Percentiles rank a stretch among this genome's conserved stretches.
These are phyloP conservation scores for Nicotiana undulata DNA, from an alignment of 257 asterid species.

Conservation along the genomic window DNA sequence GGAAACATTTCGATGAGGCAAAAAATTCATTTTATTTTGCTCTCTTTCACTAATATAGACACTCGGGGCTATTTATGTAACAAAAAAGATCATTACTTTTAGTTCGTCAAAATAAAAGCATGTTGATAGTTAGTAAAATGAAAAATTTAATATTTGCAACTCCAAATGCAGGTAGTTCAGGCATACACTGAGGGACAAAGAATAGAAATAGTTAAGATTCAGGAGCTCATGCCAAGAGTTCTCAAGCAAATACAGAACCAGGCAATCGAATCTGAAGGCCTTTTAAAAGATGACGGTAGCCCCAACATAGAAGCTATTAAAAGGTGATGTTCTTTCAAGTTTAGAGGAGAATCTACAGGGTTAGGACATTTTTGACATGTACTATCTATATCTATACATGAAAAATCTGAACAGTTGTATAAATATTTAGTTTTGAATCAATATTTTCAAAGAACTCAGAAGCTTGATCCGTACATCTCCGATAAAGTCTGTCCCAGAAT, in stretches of 20 bases:
- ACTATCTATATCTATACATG: too few species aligned
- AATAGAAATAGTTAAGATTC: slow-evolving; percentile 24
- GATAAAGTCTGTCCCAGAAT: not conserved
- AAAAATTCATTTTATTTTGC: not conserved
- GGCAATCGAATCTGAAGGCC: slow-evolving; percentile 28
- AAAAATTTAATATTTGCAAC: not conserved
- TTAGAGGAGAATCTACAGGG: too few species aligned
- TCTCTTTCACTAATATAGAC: not conserved
- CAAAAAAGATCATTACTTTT: not conserved
- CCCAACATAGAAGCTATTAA: slow-evolving; percentile 28
- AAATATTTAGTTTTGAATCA: not conserved
- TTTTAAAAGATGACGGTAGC: slow-evolving; percentile 38
- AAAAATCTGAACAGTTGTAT: too few species aligned
- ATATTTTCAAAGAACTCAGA: not conserved
- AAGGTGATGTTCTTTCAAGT: too few species aligned
- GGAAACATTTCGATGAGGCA: slow-evolving; percentile 31
- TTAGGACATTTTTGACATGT: too few species aligned
- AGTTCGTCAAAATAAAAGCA: not conserved
- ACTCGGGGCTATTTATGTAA: not conserved
- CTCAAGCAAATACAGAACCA: slow-evolving; percentile 38
- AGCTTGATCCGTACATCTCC: not conserved
- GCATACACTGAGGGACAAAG: slow-evolving; percentile 28
- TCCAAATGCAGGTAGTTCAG: slow-evolving; percentile 18
- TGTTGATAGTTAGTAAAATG: not conserved
- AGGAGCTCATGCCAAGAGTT: slow-evolving; percentile 36